Evolutionary conservation across 1,284 basidiomycete species (phyloP).

Genomic region (Ustilago nuda): DNA sequence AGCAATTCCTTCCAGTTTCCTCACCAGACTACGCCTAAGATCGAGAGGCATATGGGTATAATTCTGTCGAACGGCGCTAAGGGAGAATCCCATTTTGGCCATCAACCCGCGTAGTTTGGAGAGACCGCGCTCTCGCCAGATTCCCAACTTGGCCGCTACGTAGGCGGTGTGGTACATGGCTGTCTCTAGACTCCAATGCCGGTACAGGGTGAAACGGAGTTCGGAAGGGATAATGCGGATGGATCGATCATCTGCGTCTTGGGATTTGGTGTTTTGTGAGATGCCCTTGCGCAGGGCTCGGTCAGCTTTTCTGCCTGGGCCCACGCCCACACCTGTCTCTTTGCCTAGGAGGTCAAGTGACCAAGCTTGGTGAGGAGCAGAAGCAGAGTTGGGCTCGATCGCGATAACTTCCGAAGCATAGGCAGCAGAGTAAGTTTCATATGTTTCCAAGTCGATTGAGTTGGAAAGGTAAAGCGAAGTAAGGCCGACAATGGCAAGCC

Average conservation of each 20-base stretch:
- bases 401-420: slow-evolving; percentile 62
- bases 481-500: slow-evolving; percentile 92
- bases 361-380: slow-evolving; percentile 24
- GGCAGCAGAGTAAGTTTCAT: slow-evolving; percentile 74
- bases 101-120: slow-evolving; percentile 89
- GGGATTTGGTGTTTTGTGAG: slow-evolving; percentile 31
- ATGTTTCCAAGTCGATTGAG: slow-evolving; percentile 85
- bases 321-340: background rate
- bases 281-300: slow-evolving; percentile 18
- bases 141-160: slow-evolving; percentile 91
- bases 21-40: slow-evolving; percentile 83
- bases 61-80: slow-evolving; percentile 90
- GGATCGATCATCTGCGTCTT: slow-evolving; percentile 59
- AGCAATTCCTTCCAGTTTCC: slow-evolving; percentile 87
- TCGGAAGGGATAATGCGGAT: slow-evolving; percentile 61
- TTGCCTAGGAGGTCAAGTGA: slow-evolving; percentile 27
- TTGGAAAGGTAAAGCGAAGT: slow-evolving; percentile 91
- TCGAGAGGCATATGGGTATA: slow-evolving; percentile 97
- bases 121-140: slow-evolving; percentile 93
- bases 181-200: slow-evolving; percentile 98
- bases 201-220: slow-evolving; percentile 85
- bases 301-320: slow-evolving; percentile 1
- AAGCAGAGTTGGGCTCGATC: slow-evolving; percentile 32
- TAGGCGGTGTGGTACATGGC: slow-evolving; percentile 98
- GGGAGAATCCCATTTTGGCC: slow-evolving; percentile 98